Base-by-base conservation (phyloP, 441 rosid genomes). In the Arabidopsis hybrid region DNA sequence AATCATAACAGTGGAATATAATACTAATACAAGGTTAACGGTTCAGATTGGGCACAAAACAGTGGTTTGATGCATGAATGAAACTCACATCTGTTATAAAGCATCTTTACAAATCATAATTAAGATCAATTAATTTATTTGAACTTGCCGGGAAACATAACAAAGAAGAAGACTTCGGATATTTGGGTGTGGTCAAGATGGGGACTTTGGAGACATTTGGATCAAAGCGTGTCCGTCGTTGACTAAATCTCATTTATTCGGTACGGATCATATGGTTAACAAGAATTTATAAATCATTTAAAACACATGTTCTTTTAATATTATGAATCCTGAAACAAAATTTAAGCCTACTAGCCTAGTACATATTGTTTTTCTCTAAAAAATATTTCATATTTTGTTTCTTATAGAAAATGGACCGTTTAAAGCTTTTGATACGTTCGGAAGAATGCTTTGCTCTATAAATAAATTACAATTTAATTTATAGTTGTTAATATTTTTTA, bases 191-290 rank as follows among this genome's bases (percentile, higher is more conserved):
- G 63, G 78, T 67, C 69, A 67, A 67, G 63, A 55, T 62, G 63
- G 64, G 53, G 78, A 75, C 78, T 67, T 4, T 7, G 39, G 56
- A 67, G 62, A 67, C 62, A 67, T 67, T 67, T 52, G 78, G 57
- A 75, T 60, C 69, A 67, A 52, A 68, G 26, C 69, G 74, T 75
- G 74, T 75, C 64, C 64, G 51, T 51, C 35, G 68, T 60, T 75
- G 73, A 75, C 69, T 18, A 6, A 40, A 60, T 51, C 63, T 42
- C 78, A 51, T 60, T 51, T 42, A 60, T 52, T 50, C 39, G 73
- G 67, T 53, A 39, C 73, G 68, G 39, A 39, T 49, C 61, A 39
- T 51, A 59, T 50, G 38, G 29, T 16, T 50, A 13, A 29, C 40
- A 32, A 9, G 26, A 21, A 21, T 21, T 1, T 1, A 26, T 26